These are phyloP conservation scores for Phytophthora lateralis DNA, from an alignment of 352 stramenopile genomes.

Conservation along the genomic window DNA sequence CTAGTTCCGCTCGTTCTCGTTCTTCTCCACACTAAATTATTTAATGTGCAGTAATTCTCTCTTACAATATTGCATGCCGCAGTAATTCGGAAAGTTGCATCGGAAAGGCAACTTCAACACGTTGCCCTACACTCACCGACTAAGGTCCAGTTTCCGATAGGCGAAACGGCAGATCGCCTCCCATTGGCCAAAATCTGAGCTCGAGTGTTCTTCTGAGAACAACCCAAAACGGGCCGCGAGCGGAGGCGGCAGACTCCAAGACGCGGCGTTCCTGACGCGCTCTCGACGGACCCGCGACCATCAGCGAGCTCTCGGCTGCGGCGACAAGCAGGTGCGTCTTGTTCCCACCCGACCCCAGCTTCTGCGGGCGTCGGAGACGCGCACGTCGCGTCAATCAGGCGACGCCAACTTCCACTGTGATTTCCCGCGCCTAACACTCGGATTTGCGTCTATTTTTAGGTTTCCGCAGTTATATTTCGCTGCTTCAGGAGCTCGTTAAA, in stretches of 20 bases:
- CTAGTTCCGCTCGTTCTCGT: too few species aligned
- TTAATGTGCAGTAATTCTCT: too few species aligned
- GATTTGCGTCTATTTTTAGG: slow-evolving; percentile 23
- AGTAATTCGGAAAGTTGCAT: background rate
- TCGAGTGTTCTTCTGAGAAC: slow-evolving; percentile 33
- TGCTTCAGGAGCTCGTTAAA: background rate
- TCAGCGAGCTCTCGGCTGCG: slow-evolving; percentile 1
- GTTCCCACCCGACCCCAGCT: background rate
- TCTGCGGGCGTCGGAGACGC: background rate
- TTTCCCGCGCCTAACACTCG: slow-evolving; percentile 5
- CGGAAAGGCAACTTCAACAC: background rate
- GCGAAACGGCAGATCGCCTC: background rate
- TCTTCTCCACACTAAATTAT: background rate
- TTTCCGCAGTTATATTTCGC: slow-evolving; percentile 10
- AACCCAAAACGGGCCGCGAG: slow-evolving; percentile 32
- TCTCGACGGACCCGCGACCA: slow-evolving; percentile 7
- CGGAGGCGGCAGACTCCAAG: slow-evolving; percentile 21
- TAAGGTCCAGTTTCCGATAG: slow-evolving; percentile 2
- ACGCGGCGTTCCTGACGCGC: slow-evolving; percentile 13
- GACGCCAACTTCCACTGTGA: slow-evolving; percentile 2
- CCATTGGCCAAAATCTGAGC: slow-evolving; percentile 3
- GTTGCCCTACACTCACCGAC: background rate
- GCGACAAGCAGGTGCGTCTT: slow-evolving; percentile 12
- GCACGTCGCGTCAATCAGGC: slow-evolving; percentile 1
- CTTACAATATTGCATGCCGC: background rate